Evolutionary conservation across 2,329 filamentous ascomycete genomes (phyloP).

Genomic region (Pseudogymnoascus sp.): DNA sequence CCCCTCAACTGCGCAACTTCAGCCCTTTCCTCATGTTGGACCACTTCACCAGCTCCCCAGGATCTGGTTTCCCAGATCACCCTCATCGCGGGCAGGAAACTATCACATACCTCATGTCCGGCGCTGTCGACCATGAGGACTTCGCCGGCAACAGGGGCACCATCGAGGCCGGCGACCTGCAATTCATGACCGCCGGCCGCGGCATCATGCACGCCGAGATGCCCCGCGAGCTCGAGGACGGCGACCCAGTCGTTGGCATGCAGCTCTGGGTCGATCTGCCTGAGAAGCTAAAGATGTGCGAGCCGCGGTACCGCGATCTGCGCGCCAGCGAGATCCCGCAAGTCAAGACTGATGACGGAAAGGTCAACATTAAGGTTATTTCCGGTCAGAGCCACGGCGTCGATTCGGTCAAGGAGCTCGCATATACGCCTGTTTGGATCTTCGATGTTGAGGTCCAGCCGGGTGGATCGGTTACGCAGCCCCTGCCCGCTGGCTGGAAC

Average conservation of each 20-base stretch:
- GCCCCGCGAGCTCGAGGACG: slow-evolving; percentile 71
- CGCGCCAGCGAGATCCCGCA: slow-evolving; percentile 69
- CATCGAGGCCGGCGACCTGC: slow-evolving; percentile 78
- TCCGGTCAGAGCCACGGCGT: slow-evolving; percentile 76
- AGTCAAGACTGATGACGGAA: slow-evolving; percentile 62
- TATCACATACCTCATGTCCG: slow-evolving; percentile 82
- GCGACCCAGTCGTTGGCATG: slow-evolving; percentile 72
- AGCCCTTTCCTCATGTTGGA: slow-evolving; percentile 95
- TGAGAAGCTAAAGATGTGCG: slow-evolving; percentile 70
- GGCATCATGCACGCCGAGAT: slow-evolving; percentile 96
- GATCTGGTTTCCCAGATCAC: slow-evolving; percentile 86
- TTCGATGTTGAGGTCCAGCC: slow-evolving; percentile 75
- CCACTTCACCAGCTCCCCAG: slow-evolving; percentile 73
- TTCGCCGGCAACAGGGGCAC: slow-evolving; percentile 81
- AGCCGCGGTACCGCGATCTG: slow-evolving; percentile 86
- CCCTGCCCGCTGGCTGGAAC: slow-evolving; percentile 75
- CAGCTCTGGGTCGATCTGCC: slow-evolving; percentile 96
- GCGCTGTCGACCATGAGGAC: slow-evolving; percentile 85
- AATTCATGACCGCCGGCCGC: slow-evolving; percentile 93
- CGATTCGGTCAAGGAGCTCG: slow-evolving; percentile 80
- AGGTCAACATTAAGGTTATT: slow-evolving; percentile 81
- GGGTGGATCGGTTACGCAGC: slow-evolving; percentile 68
- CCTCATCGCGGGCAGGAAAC: slow-evolving; percentile 66
- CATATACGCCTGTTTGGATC: slow-evolving; percentile 96
- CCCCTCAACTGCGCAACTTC: slow-evolving; percentile 72